Conservation (phyloP, 2,329 filamentous ascomycete species). For the Pseudogymnoascus sp. region DNA sequence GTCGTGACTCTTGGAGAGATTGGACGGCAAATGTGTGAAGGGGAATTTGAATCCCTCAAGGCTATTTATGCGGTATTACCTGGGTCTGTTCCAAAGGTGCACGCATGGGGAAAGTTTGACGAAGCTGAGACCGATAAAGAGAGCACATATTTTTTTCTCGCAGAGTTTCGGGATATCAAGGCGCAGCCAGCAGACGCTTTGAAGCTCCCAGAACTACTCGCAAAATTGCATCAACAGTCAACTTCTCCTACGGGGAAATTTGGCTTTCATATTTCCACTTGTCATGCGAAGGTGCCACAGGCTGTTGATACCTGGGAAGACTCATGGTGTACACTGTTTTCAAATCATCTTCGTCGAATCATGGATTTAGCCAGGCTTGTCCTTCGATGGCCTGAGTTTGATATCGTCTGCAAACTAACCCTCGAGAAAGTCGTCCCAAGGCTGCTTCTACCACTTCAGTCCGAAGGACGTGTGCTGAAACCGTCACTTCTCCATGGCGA, state of each 20-base stretch:
- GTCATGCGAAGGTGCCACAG: slow-evolving; percentile 23
- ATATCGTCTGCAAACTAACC: slow-evolving; percentile 10
- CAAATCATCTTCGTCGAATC: neutral
- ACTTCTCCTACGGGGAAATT: slow-evolving; percentile 25
- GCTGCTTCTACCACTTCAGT: slow-evolving; percentile 12
- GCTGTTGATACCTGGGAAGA: slow-evolving; percentile 10
- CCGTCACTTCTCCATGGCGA: slow-evolving; percentile 18
- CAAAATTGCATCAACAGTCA: slow-evolving; percentile 22
- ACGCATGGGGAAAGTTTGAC: slow-evolving; percentile 17
- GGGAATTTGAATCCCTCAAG: neutral
- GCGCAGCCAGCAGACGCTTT: slow-evolving; percentile 22
- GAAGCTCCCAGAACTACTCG: slow-evolving; percentile 19
- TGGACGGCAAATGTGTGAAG: neutral
- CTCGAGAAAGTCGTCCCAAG: slow-evolving; percentile 12
- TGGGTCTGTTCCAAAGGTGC: slow-evolving; percentile 15
- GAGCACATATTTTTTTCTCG: slow-evolving; percentile 23
- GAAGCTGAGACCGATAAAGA: neutral
- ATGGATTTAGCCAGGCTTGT: neutral
- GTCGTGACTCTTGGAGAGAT: neutral
- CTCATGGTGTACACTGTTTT: neutral
- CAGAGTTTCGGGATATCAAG: slow-evolving; percentile 25
- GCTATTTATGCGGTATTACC: neutral
- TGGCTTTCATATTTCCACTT: slow-evolving; percentile 26
- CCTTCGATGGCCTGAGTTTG: slow-evolving; percentile 20
- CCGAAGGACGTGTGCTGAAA: slow-evolving; percentile 12